Conservation (phyloP, 257 asterid genomes). For the Vinca minor region DNA sequence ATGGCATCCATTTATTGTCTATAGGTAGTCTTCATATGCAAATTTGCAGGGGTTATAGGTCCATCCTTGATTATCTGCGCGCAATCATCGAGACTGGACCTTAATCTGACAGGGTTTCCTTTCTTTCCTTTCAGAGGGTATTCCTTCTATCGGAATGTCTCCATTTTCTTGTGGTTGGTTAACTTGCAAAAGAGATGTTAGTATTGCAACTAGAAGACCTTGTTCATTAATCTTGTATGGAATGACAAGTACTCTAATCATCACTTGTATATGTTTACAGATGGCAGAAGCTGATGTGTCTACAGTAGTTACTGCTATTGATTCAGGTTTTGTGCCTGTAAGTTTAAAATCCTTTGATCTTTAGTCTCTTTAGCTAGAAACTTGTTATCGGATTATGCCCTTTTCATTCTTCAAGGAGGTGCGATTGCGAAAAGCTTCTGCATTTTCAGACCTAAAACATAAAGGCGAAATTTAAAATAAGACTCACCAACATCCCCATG, state of each 20-base stretch:
- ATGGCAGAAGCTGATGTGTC: slow-evolving; percentile 56
- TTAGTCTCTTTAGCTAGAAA: slow-evolving; percentile 1
- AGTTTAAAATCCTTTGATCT: slow-evolving; percentile 27
- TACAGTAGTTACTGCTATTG: slow-evolving; percentile 47
- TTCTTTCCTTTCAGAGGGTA: slow-evolving; percentile 65
- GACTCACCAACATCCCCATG: neutral
- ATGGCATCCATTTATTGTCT: neutral
- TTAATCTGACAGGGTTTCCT: slow-evolving; percentile 6
- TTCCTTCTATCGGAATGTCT: slow-evolving; percentile 90
- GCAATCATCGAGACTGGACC: neutral
- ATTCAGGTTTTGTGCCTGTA: slow-evolving; percentile 83
- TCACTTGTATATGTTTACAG: slow-evolving; percentile 32
- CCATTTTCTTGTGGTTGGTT: slow-evolving; percentile 98
- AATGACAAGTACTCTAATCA: neutral
- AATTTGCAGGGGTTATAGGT: neutral
- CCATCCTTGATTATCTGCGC: neutral
- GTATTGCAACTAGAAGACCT: slow-evolving; percentile 26
- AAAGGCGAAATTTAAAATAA: neutral
- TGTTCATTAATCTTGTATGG: slow-evolving; percentile 8
- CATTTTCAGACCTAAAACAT: neutral
- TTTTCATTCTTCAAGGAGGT: neutral
- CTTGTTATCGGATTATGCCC: neutral
- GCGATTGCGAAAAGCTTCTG: neutral
- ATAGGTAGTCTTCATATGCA: neutral
- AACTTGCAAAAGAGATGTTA: slow-evolving; percentile 76